Percentiles rank a stretch among this genome's conserved stretches.
These are phyloP conservation scores for Pistacia integerrima DNA, from an alignment of 345 rosid genomes.

Conservation along the genomic window DNA sequence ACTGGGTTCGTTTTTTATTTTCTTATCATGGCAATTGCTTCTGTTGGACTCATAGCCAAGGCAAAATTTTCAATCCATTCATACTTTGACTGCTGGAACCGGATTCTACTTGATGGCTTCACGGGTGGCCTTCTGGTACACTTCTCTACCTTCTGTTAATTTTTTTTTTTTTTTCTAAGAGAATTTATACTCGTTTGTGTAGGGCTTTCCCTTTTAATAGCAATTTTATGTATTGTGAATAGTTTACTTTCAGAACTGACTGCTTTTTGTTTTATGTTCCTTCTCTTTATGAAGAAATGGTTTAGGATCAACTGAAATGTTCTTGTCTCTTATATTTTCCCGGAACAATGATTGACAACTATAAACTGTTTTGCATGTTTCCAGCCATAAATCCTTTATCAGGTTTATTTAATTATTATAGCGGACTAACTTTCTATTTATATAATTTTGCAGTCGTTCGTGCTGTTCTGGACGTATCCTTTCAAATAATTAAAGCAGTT, in stretches of 20 bases:
- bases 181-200: slow-evolving; percentile 6
- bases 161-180: neutral
- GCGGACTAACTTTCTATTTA: slow-evolving; percentile 18
- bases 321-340: neutral
- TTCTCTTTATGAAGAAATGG: neutral
- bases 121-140: slow-evolving; percentile 91
- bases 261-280: neutral
- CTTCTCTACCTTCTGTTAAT: slow-evolving; percentile 8
- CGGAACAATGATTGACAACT: neutral
- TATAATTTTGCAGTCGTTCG: slow-evolving; percentile 82
- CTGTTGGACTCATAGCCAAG: slow-evolving; percentile 82
- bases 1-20: slow-evolving; percentile 81
- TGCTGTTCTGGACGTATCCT: slow-evolving; percentile 99
- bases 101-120: slow-evolving; percentile 75
- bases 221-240: neutral
- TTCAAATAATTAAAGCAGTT: slow-evolving; percentile 23
- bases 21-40: slow-evolving; percentile 79
- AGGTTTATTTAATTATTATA: neutral
- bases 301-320: neutral
- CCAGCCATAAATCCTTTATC: neutral
- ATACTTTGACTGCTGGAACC: slow-evolving; percentile 84
- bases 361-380: neutral
- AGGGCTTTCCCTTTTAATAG: neutral
- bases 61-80: slow-evolving; percentile 72
- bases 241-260: neutral